Evolutionary conservation across 2,329 filamentous ascomycete genomes (phyloP).

Genomic region (Apiospora aurea): DNA sequence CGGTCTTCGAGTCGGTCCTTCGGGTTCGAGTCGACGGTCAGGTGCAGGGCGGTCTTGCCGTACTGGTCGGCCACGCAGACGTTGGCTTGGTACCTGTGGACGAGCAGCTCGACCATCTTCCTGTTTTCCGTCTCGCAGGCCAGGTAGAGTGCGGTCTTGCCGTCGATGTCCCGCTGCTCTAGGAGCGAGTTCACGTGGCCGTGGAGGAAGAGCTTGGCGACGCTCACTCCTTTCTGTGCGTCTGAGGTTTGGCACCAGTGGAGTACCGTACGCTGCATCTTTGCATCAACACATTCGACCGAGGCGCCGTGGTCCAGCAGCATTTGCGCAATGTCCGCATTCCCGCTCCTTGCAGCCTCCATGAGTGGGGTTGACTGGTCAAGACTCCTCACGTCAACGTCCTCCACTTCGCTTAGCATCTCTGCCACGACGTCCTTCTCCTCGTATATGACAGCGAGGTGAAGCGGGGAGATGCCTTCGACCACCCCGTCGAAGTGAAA

Average conservation of each 20-base stretch:
- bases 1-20: neutral
- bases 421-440: neutral
- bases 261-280: neutral
- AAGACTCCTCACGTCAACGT: neutral
- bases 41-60: constrained; percentile 8
- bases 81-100: neutral
- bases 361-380: neutral
- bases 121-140: neutral
- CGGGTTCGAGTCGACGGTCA: neutral
- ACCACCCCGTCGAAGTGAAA: neutral
- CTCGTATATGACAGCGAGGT: neutral
- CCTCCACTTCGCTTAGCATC: constrained; percentile 21
- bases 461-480: neutral
- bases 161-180: neutral
- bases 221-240: neutral
- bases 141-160: constrained; percentile 1
- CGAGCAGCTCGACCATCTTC: neutral
- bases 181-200: neutral
- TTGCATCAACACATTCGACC: neutral
- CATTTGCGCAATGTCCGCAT: neutral
- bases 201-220: neutral
- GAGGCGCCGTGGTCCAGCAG: neutral
- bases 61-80: too few species aligned
- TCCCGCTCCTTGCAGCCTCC: neutral
- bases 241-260: neutral